Evolutionary conservation across 2,329 filamentous ascomycete genomes (phyloP), one percentile per base, ranked within the genome.

Genomic region (Verticillium albo-atrum): DNA sequence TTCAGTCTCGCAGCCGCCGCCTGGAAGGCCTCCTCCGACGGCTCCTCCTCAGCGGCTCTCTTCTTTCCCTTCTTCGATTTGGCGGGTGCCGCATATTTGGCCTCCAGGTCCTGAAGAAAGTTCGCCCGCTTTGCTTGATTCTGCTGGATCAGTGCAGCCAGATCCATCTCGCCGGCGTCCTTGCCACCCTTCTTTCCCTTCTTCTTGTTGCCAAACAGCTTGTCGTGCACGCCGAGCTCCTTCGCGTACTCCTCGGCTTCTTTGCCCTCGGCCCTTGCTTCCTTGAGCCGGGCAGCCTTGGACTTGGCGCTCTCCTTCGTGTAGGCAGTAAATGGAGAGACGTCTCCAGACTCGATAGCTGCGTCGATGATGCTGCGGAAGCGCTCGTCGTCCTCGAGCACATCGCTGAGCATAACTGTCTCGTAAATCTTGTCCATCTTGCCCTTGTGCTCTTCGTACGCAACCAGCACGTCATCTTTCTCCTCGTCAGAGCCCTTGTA

Each of bases 401-500:
- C 87, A 68, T 94, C 84, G 66, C 91, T 96, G 52, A 97, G 81
- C 87, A 99, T 96, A 47, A 99, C 89, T 0, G 79, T 78, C 70
- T 92, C 85, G 74, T 96, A 98, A 1, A 99, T 76, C 20, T 75
- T 75, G 67, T 89, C 85, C 85, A 98, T 87, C 62, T 90, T 81
- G 34, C 95, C 95, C 69, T 91, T 80, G 68, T 77, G 78, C 64
- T 87, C 79, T 66, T 86, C 86, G 74, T 94, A 99, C 2, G 91
- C 90, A 14, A 81, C 77, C 4, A 99, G 78, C 1, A 99, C 67
- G 70, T 96, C 92, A 54, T 83, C 80, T 66, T 82, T 85, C 78
- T 99, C 95, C 73, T 98, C 92, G 3, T 91, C 89, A 0, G 91
- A 93, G 20, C 86, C 85, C 76, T 94, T 92, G 79, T 98, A 99